Percentiles rank a stretch among this genome's conserved stretches.
These are phyloP conservation scores for Vitis hybrid DNA, from an alignment of 177 flowering plant species.

Conservation along the genomic window DNA sequence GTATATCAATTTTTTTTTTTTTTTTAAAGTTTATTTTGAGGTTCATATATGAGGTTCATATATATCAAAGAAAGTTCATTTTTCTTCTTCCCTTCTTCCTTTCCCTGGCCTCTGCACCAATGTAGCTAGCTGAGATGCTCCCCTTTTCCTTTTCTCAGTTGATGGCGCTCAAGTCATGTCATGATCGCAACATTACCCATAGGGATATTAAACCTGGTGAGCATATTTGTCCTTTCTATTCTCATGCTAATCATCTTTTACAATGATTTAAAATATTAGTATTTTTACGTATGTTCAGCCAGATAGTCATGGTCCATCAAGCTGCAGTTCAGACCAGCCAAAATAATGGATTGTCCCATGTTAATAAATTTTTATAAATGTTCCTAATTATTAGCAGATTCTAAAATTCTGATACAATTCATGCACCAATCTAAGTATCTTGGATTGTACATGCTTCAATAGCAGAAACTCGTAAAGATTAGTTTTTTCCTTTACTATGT, in stretches of 20 bases:
- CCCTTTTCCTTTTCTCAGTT: conserved; percentile 46
- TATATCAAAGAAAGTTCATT: not conserved
- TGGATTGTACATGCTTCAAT: not conserved
- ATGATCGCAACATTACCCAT: conserved; percentile 93
- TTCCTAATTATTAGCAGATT: not conserved
- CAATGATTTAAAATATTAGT: not conserved
- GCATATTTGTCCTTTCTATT: conserved; percentile 12
- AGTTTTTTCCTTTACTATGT: not conserved
- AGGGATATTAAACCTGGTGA: conserved; percentile 99
- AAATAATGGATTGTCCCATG: not conserved
- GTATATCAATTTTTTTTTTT: not conserved
- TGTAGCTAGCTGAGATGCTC: not conserved
- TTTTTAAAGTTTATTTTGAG: too few species aligned
- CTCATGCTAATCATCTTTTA: not conserved
- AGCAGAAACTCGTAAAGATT: not conserved
- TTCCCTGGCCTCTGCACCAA: conserved; percentile 1
- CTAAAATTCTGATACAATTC: not conserved
- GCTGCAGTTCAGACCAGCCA: not conserved
- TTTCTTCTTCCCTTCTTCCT: not conserved
- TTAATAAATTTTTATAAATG: not conserved
- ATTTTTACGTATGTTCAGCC: not conserved
- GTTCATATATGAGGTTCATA: too few species aligned
- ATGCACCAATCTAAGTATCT: not conserved
- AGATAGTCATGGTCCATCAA: too few species aligned
- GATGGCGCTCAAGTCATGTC: conserved; percentile 92